Percentiles rank a stretch among this genome's conserved stretches.
Conservation (phyloP, 768 basidiomycete genomes). For the Tricholoma sp. region DNA sequence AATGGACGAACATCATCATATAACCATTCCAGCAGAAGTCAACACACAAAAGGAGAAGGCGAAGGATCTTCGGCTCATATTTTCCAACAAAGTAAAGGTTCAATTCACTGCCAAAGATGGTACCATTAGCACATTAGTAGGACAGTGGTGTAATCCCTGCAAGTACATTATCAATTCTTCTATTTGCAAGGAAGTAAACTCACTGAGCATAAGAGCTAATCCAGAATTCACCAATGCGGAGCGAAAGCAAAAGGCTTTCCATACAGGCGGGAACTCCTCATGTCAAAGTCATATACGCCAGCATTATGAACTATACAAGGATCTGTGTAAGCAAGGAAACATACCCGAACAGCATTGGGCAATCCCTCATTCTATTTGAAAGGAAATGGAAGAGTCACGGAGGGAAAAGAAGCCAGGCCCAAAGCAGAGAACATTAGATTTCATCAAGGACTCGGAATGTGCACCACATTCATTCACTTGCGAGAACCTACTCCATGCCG, state of each 20-base stretch:
- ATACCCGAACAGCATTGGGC: neutral
- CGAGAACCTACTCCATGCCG: conserved; percentile 4
- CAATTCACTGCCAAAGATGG: neutral
- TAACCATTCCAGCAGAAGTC: neutral
- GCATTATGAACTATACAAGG: conserved; percentile 1
- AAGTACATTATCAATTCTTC: too few relatives aligned
- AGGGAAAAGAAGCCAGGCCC: neutral
- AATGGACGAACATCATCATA: too few relatives aligned
- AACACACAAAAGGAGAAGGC: neutral
- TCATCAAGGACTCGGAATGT: neutral
- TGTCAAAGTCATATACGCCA: neutral
- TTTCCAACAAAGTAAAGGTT: too few relatives aligned
- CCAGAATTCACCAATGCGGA: neutral
- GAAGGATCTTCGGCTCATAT: neutral
- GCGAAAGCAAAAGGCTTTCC: neutral
- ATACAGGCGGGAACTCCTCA: neutral
- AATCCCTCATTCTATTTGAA: neutral
- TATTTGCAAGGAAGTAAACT: neutral
- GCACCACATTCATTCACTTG: conserved; percentile 5
- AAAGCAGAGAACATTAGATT: neutral
- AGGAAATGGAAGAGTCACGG: neutral
- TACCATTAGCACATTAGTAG: neutral
- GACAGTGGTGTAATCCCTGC: neutral
- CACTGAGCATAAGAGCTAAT: neutral
- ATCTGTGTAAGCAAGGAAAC: neutral